Base-by-base conservation (phyloP, 1,139 yeast genomes). In the Geotrichum armillariae region DNA sequence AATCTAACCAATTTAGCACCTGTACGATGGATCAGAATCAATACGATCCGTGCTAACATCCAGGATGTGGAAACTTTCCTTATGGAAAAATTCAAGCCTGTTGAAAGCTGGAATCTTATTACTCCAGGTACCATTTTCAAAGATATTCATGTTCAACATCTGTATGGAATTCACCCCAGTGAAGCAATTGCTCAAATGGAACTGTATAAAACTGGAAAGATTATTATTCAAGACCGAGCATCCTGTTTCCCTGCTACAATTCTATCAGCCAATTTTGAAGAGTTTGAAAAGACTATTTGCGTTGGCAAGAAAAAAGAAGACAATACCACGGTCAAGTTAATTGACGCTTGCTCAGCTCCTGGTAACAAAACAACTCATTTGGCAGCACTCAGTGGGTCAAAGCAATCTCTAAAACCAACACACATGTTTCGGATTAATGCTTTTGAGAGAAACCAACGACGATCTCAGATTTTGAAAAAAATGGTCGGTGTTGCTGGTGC, bases 321-420 rank as follows among this genome's bases (percentile, higher is more conserved):
- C 6, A 38, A 34, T 7, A 35, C 23, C 2, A 29, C 35, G 5
- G 45, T 49, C 17, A 46, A 47, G 14, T 60, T 90, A 6, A 86
- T 93, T 39, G 99, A 93, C 69, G 87, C 97, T 0, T 91, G 98
- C 69, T 90, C 99, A 1, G 99, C 99, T 0, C 99, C 99, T 1
- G 99, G 99, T 5, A 93, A 93, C 68, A 94, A 93, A 66, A 93
- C 99, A 0, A 88, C 98, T 0, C 98, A 91, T 68, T 72, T 85
- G 25, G 96, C 98, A 0, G 79, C 95, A 1, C 64, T 66, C 54
- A 35, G 64, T 65, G 35, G 62, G 60, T 34, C 73, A 67, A 5
- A n/a, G 27, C 23, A 17, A 9, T 12, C 21, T n/a, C 9, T 43
- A 9, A 20, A 38, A 14, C 14, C 25, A n/a, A n/a, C 39, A 7